Evolutionary conservation across 2,329 filamentous ascomycete genomes (phyloP), one percentile per base, ranked within the genome.

Genomic region (Tolypocladium nubicola): DNA sequence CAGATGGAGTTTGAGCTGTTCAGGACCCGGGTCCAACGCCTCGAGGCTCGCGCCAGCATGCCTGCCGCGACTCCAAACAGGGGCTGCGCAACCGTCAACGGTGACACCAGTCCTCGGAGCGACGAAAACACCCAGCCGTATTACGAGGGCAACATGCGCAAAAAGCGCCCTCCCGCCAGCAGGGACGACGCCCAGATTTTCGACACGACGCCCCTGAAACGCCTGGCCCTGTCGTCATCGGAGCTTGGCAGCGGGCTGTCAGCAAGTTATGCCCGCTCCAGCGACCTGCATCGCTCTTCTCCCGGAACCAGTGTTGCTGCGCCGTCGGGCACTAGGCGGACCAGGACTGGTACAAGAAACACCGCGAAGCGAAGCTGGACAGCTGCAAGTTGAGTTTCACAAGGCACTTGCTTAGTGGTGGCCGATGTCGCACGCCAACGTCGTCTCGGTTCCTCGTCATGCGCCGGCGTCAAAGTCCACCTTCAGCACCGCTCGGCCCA

Each of bases 401-500:
- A 26, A 26, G 7, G 4, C 21, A 4, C 41, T 4, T 6, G 7
- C 2, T 19, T 19, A 6, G 23, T 16, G 1, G 4, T 19, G 45
- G 23, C 21, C 45, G 14, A 33, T 33, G 30, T 30, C 4, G 14
- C 26, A 4, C 45, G 8, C 33, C 7, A 9, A 30, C 6, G 8
- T 30, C 11, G 9, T 30, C 4, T 16, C 4, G 3, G 16, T 9
- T 30, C 6, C 14, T 33, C 33, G 13, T 56, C 43, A 40, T n/a
- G 11, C 16, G 37, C 26, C 35, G 4, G 33, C 6, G 21, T 64
- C 66, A 64, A 81, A 72, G 58, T 79, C 76, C 4, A 58, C 62
- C 37, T 67, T 67, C 57, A 83, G 65, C 16, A 80, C 64, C 19
- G 72, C 72, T 19, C 74, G 64, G 1, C 79, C 79, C 38, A 82